Percentiles rank a stretch among this genome's conserved stretches.
Evolutionary conservation across 257 asterid species (phyloP).

Genomic region (Galeopsis tetrahit): DNA sequence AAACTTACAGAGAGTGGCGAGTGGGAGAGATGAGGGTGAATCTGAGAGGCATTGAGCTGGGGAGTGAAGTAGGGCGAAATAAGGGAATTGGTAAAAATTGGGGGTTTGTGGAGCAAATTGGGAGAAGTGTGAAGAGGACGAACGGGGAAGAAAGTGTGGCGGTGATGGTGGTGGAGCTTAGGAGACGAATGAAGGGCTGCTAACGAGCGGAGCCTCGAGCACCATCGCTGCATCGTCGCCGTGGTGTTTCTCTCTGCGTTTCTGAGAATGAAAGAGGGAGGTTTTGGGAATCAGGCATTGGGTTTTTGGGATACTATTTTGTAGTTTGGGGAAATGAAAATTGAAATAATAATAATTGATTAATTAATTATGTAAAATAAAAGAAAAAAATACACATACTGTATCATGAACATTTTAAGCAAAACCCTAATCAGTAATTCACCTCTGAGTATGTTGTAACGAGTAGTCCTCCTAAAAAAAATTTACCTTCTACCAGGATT

Average conservation of each 20-base stretch:
- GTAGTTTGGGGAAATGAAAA: not conserved
- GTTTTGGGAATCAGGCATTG: slow-evolving; percentile 13
- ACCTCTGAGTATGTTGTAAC: not conserved
- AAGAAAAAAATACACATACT: not conserved
- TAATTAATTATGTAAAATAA: not conserved
- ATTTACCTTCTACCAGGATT: too few species aligned
- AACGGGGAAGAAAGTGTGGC: slow-evolving; percentile 18
- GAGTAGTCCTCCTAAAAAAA: too few species aligned
- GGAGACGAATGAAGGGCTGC: slow-evolving; percentile 32
- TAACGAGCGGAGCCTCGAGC: slow-evolving; percentile 42
- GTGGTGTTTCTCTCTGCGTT: not conserved
- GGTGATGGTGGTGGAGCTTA: slow-evolving; percentile 26
- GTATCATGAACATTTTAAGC: slow-evolving; percentile 1
- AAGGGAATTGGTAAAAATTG: slow-evolving; percentile 24
- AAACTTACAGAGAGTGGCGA: slow-evolving; percentile 55
- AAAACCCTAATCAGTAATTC: not conserved
- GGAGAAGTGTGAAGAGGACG: slow-evolving; percentile 53
- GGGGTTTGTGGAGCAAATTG: slow-evolving; percentile 39
- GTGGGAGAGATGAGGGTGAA: slow-evolving; percentile 26
- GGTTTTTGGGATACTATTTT: slow-evolving; percentile 10
- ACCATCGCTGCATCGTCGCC: slow-evolving; percentile 45
- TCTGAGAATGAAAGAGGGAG: not conserved
- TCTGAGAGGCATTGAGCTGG: slow-evolving; percentile 38
- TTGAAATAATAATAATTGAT: not conserved
- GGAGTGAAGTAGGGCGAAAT: slow-evolving; percentile 39